A percentile compares a stretch with the other conserved stretches of the same genome.
phyloP scores from a whole-genome alignment of 2,329 filamentous ascomycete genomes.

The Calonectria pauciramosa region DNA sequence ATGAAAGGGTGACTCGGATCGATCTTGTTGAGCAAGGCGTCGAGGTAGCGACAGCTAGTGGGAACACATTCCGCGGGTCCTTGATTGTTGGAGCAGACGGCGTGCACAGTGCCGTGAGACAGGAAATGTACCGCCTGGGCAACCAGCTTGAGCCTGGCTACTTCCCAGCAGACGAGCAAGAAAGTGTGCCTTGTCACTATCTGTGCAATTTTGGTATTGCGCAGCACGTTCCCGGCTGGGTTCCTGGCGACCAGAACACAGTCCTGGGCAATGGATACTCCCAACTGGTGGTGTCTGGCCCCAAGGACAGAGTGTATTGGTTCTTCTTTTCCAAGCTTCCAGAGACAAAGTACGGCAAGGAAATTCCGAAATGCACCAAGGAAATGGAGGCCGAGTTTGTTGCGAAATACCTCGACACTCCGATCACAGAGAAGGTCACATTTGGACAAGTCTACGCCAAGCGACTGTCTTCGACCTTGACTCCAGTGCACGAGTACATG shows the following conservation, averaged over 20 bases:
- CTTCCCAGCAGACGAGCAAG: slow-evolving; percentile 38
- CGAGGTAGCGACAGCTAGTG: slow-evolving; percentile 48
- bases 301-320: slow-evolving; percentile 46
- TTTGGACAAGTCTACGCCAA: slow-evolving; percentile 21
- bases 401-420: neutral
- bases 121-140: slow-evolving; percentile 43
- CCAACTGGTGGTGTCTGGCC: slow-evolving; percentile 47
- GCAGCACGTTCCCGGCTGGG: slow-evolving; percentile 41
- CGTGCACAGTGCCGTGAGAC: slow-evolving; percentile 53
- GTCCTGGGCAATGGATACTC: slow-evolving; percentile 22
- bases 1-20: slow-evolving; percentile 32
- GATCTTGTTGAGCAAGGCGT: slow-evolving; percentile 32
- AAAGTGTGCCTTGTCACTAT: slow-evolving; percentile 44
- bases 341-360: slow-evolving; percentile 5
- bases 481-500: slow-evolving; percentile 52
- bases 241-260: slow-evolving; percentile 27
- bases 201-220: slow-evolving; percentile 56
- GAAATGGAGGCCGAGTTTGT: slow-evolving; percentile 5
- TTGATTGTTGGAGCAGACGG: slow-evolving; percentile 57
- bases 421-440: slow-evolving; percentile 7
- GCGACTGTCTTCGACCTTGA: slow-evolving; percentile 41
- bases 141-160: slow-evolving; percentile 41
- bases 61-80: slow-evolving; percentile 45
- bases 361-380: neutral
- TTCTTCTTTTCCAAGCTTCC: slow-evolving; percentile 18